Conservation (phyloP, 2,329 filamentous ascomycete species). For the Fusarium humuli region DNA sequence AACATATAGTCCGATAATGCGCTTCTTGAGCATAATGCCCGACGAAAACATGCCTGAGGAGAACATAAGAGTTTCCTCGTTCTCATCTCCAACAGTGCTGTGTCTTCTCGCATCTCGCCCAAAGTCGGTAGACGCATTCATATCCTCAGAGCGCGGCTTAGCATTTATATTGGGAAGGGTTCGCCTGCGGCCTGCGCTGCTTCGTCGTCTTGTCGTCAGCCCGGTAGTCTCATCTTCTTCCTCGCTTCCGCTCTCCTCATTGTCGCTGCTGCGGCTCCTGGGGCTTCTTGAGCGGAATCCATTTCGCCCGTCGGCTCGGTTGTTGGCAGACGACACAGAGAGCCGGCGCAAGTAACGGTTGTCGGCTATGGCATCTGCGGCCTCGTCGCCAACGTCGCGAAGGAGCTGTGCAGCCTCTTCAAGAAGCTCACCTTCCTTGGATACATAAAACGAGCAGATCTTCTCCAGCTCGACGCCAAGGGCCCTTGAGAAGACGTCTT, state of each 20-base stretch:
- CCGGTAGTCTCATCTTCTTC: constrained; percentile 71
- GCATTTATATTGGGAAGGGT: constrained; percentile 53
- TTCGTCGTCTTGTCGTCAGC: constrained; percentile 61
- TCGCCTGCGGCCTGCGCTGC: constrained; percentile 55
- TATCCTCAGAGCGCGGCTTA: constrained; percentile 59
- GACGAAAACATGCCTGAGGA: constrained; percentile 72
- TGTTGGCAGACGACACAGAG: constrained; percentile 44
- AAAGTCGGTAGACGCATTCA: constrained; percentile 72
- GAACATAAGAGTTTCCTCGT: constrained; percentile 76
- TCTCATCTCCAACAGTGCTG: constrained; percentile 80
- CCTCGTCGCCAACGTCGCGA: constrained; percentile 76
- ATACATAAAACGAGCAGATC: constrained; percentile 87
- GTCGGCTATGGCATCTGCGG: constrained; percentile 65
- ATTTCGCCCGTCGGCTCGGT: constrained; percentile 25
- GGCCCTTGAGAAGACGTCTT: constrained; percentile 82
- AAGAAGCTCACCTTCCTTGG: constrained; percentile 89
- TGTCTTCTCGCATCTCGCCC: constrained; percentile 64
- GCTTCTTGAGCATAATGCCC: constrained; percentile 90
- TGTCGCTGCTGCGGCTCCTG: constrained; percentile 61
- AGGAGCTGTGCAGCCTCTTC: constrained; percentile 83
- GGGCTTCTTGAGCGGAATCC: constrained; percentile 50
- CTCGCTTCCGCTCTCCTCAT: constrained; percentile 75
- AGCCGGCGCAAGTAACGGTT: constrained; percentile 52
- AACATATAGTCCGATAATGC: constrained; percentile 87
- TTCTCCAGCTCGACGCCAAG: constrained; percentile 94